Evolutionary conservation across 73 alveolate genomes (phyloP), one percentile per base, ranked within the genome.

Genomic region (Paramecium primaurelia): DNA sequence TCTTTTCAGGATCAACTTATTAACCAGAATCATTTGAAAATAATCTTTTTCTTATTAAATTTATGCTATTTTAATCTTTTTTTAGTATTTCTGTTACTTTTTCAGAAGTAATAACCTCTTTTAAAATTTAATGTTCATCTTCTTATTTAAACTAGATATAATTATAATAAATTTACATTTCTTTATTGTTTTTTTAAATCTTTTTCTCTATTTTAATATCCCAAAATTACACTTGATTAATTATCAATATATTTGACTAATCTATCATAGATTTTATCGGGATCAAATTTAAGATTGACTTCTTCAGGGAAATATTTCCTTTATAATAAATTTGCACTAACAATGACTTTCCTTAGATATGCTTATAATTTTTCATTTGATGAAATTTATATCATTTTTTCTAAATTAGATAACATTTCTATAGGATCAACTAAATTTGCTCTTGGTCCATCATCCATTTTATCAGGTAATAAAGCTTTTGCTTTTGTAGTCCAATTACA

Each of bases 371-470:
- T 75, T 75, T 75, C 68, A 42, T 75, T 75, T 1, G 88, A 75
- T 36, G 88, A 75, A 75, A 75, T 75, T 42, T 75, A 30, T 18
- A 75, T 75, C 88, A 75, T 75, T 75, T 75, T 42, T 42, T 38
- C 88, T 42, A 75, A 30, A 42, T 75, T 75, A 0, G 38, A 42
- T 18, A 75, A 75, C 68, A 75, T 75, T 37, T 75, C 88, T 2
- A 75, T 36, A 38, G 68, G 88, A 75, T 75, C 88, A 7, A 75
- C 88, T 0, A 75, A 42, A n/a, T 75, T 75, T 16, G 88, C 58
- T 75, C 88, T 75, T 36, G 88, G 88, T 36, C 88, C 88, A 75
- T 36, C 58, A 42, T 75, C 86, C 86, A 71, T 34, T 37, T 71
- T 71, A 37, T 71, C 86, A 34, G 86, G 86, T 30, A 71, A 20